A percentile compares a stretch with the other conserved stretches of the same genome.
Evolutionary conservation across 192 early-diverging fungal genomes (phyloP).

Genomic region (Geranomyces michiganensis): DNA sequence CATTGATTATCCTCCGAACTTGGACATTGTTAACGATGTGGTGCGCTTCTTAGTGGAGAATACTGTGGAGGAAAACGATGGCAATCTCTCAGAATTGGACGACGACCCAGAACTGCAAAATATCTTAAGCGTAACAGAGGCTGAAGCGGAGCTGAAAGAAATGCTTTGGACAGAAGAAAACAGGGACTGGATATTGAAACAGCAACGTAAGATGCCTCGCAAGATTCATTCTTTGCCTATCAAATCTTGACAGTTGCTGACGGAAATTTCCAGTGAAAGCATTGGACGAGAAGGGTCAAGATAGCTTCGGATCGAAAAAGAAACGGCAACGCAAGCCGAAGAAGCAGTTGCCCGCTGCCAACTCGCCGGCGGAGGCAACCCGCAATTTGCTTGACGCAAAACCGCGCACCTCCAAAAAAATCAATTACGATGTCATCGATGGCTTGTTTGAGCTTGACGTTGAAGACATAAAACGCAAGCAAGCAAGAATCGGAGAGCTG

Average conservation of each 20-base stretch:
- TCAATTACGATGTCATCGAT: slow-evolving; percentile 83
- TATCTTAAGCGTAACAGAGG: slow-evolving; percentile 62
- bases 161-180: slow-evolving; percentile 87
- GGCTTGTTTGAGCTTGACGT: slow-evolving; percentile 43
- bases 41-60: slow-evolving; percentile 5
- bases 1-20: too few species aligned
- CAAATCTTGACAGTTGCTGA: not conserved
- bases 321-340: not conserved
- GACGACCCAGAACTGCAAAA: slow-evolving; percentile 53
- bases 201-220: slow-evolving; percentile 41
- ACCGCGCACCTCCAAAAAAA: slow-evolving; percentile 80
- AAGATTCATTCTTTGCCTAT: not conserved
- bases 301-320: slow-evolving; percentile 3
- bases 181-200: slow-evolving; percentile 76
- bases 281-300: not conserved
- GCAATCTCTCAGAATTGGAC: slow-evolving; percentile 47
- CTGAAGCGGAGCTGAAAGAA: slow-evolving; percentile 80
- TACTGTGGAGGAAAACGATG: slow-evolving; percentile 31
- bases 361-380: slow-evolving; percentile 65
- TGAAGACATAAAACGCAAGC: slow-evolving; percentile 7
- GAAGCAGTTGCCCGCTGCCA: slow-evolving; percentile 2
- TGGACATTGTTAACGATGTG: too few species aligned
- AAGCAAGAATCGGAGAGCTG: not conserved
- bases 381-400: slow-evolving; percentile 72
- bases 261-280: slow-evolving; percentile 3